Evolutionary conservation across 176 grass and related monocot genomes (phyloP), one percentile per base, ranked within the genome.

Genomic region (Saccharum officinarum): DNA sequence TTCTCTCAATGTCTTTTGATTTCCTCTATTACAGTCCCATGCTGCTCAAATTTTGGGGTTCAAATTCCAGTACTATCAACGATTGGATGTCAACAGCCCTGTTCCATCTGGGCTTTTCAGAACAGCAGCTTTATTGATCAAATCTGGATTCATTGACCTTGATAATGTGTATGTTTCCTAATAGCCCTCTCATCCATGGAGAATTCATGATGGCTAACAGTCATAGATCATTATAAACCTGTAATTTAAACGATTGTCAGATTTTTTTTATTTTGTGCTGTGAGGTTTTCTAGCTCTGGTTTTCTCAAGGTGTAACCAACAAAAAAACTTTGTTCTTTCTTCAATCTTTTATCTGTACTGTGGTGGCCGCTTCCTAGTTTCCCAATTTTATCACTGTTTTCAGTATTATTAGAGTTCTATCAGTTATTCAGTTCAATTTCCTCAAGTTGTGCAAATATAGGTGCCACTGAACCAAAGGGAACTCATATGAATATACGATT

Each of bases 61-160:
- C 90, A 99, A 99, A 85, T 97, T 99, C 69, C 92, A 99, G 80
- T 97, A 94, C 81, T 99, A 99, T 87, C 97, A 99, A 89, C 90
- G 92, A 20, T 80, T 97, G 87, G 94, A 99, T 83, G 92, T 97
- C 47, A 92, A 88, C 69, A 79, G 38, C 80, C 39, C 84, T 72
- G 97, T 89, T 87, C 97, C 97, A 52, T 80, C 92, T 69, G 80
- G 92, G 11, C 94, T 99, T 89, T 97, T 91, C 75, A 82, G 75
- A 69, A 85, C 95, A 65, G 88, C 97, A 69, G 94, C 97, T 74
- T 80, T 99, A 41, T 84, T 99, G 80, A 77, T 99, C 46, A 96
- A 99, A 88, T 92, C 86, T 85, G 84, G 93, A 60, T 95, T 99
- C 83, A 86, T 99, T 61, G 97, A 97, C 80, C 90, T 99, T 44